Conservation (phyloP, 805 yeast genomes). For the Groenewaldozyma tartarivorans region DNA sequence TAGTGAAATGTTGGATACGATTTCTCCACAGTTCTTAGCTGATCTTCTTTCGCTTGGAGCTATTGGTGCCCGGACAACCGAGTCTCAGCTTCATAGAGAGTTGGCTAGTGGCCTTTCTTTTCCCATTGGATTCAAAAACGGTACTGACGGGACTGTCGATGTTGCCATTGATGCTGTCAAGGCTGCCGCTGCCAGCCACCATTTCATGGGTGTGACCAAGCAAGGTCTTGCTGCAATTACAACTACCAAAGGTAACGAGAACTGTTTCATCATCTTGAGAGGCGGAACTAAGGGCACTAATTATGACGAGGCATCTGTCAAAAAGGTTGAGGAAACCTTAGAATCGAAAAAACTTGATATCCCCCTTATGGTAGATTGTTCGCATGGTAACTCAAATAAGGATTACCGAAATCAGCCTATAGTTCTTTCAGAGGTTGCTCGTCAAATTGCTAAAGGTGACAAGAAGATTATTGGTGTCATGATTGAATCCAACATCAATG, state of each 20-base stretch:
- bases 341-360: constrained; percentile 29
- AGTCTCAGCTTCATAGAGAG: constrained; percentile 95
- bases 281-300: constrained; percentile 95
- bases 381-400: constrained; percentile 94
- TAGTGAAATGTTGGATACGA: constrained; percentile 96
- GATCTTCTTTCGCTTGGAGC: constrained; percentile 93
- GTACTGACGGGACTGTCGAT: constrained; percentile 89
- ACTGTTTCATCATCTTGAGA: constrained; percentile 88
- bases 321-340: constrained; percentile 61
- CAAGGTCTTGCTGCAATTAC: constrained; percentile 96
- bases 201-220: constrained; percentile 94
- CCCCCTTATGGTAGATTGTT: constrained; percentile 87
- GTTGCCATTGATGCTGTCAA: constrained; percentile 92
- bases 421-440: constrained; percentile 75
- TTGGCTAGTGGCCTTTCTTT: constrained; percentile 95
- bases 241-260: constrained; percentile 89
- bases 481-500: constrained; percentile 89
- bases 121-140: constrained; percentile 98
- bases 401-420: constrained; percentile 92
- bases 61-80: constrained; percentile 98
- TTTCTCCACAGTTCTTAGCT: constrained; percentile 89
- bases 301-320: constrained; percentile 73
- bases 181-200: constrained; percentile 88
- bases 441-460: constrained; percentile 77
- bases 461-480: constrained; percentile 77